phyloP scores from a whole-genome alignment of 2,329 filamentous ascomycete species.

The Helotiales sp. region DNA sequence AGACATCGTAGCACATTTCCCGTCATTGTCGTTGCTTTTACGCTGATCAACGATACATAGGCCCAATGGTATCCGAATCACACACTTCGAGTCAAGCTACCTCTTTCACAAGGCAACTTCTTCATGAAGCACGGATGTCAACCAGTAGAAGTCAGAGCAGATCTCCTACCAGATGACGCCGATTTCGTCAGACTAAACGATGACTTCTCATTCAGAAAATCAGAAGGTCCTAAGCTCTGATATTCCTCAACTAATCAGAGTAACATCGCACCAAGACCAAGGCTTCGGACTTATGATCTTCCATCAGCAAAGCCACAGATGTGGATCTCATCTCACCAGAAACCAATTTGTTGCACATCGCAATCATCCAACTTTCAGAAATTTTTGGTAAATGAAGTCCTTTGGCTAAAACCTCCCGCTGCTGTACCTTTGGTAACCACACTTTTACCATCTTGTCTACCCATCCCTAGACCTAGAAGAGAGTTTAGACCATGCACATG shows the following conservation, averaged over 20 bases:
- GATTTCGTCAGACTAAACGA: constrained; percentile 31
- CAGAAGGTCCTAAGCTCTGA: neutral
- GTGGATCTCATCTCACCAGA: neutral
- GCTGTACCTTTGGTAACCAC: neutral
- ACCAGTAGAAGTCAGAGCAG: constrained; percentile 31
- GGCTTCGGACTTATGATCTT: neutral
- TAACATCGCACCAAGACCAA: neutral
- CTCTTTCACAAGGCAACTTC: constrained; percentile 30
- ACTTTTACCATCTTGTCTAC: neutral
- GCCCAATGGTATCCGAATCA: constrained; percentile 34
- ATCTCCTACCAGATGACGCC: constrained; percentile 26
- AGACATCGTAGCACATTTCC: neutral
- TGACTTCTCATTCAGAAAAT: constrained; percentile 24
- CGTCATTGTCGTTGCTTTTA: neutral
- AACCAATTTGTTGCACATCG: constrained; percentile 21
- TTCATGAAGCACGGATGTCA: constrained; percentile 31
- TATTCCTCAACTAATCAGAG: neutral
- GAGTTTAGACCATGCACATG: neutral
- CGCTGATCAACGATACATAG: constrained; percentile 13
- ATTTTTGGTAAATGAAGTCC: constrained; percentile 16
- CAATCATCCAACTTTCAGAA: constrained; percentile 12
- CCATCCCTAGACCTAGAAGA: neutral
- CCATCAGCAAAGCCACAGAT: neutral
- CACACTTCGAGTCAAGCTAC: constrained; percentile 29
- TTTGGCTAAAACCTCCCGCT: constrained; percentile 11